Evolutionary conservation across 176 grass and related monocot genomes (phyloP).

Genomic region (Musa beccarii): DNA sequence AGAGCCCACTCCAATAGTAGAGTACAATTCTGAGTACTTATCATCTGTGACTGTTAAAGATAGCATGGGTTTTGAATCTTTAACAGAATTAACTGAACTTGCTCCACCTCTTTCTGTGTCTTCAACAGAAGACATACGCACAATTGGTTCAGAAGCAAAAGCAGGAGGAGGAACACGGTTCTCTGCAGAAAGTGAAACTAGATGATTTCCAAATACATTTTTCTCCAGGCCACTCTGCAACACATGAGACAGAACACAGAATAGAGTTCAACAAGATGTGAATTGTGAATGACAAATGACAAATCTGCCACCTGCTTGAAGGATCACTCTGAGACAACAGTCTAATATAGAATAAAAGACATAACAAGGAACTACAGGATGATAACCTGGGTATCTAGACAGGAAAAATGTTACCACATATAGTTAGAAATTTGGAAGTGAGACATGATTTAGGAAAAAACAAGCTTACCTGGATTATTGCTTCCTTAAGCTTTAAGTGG

Average conservation of each 20-base stretch:
- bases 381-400: not conserved
- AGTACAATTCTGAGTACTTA: constrained; percentile 26
- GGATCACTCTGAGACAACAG: not conserved
- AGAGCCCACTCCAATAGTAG: constrained; percentile 21
- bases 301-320: not conserved
- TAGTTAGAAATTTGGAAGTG: not conserved
- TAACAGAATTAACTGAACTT: constrained; percentile 28
- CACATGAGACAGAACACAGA: constrained; percentile 16
- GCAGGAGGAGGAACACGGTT: constrained; percentile 41
- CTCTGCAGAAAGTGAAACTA: constrained; percentile 61
- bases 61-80: constrained; percentile 30
- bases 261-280: constrained; percentile 10
- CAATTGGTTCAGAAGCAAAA: constrained; percentile 84
- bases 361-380: not conserved
- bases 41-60: constrained; percentile 36
- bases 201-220: constrained; percentile 95
- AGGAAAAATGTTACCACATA: not conserved
- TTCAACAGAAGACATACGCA: constrained; percentile 36
- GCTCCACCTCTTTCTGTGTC: constrained; percentile 34
- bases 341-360: not conserved
- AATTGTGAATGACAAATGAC: not conserved
- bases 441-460: not conserved
- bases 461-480: constrained; percentile 58
- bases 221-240: constrained; percentile 83
- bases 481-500: constrained; percentile 79